Conservation (phyloP, 495 filamentous ascomycete species). For the Cladorrhinum samala region DNA sequence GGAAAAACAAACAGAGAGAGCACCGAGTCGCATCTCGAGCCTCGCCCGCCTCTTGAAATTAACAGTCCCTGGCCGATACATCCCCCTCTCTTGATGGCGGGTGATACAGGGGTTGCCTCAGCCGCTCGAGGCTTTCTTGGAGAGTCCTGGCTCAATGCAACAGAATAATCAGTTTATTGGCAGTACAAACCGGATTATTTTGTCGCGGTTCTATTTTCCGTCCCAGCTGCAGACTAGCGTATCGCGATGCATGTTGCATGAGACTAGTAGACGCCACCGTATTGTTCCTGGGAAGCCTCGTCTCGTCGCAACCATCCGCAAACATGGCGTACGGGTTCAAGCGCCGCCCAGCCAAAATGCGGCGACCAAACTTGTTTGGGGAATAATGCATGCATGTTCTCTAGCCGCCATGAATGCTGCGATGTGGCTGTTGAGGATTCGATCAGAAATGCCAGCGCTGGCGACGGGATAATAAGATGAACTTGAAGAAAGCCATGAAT, state of each 20-base stretch:
- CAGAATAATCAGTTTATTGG: slow-evolving; percentile 2
- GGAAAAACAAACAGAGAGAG: not conserved
- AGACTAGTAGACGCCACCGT: not conserved
- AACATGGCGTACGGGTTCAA: not conserved
- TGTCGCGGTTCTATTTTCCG: not conserved
- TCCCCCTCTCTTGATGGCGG: not conserved
- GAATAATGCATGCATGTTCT: not conserved
- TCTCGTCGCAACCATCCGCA: not conserved
- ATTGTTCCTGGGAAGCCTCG: not conserved
- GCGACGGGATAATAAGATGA: too few species aligned
- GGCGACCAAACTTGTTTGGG: not conserved
- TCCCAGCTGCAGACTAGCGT: not conserved
- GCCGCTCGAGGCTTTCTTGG: slow-evolving; percentile 6
- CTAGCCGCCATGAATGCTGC: not conserved
- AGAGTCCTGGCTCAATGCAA: not conserved
- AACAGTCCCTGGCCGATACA: too few species aligned
- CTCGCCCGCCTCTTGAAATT: not conserved
- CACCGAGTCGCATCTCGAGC: not conserved
- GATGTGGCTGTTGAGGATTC: not conserved
- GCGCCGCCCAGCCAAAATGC: not conserved
- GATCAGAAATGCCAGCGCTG: too few species aligned
- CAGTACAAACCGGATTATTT: not conserved
- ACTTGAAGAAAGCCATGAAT: too few species aligned
- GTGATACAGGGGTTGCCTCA: slow-evolving; percentile 8
- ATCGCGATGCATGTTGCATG: not conserved